Percentiles rank a stretch among this genome's conserved stretches.
These are phyloP conservation scores for Aspergillus brunneoviolaceus DNA, from an alignment of 2,329 filamentous ascomycete genomes.

Conservation along the genomic window DNA sequence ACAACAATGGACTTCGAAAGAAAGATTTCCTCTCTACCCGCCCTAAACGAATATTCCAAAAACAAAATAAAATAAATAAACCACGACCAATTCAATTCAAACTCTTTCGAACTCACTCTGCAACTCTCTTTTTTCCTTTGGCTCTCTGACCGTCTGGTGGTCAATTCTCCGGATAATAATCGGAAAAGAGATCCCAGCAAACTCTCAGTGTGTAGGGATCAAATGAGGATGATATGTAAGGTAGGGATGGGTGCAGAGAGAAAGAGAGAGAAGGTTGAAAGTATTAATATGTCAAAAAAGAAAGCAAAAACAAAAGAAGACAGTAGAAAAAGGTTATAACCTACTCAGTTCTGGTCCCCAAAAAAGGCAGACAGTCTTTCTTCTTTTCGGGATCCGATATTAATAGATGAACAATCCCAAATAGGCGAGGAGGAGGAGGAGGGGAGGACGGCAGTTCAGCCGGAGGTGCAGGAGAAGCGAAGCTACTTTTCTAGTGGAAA, in stretches of 20 bases:
- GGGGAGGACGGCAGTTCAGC: neutral
- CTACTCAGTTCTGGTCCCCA: neutral
- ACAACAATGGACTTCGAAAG: conserved; percentile 2
- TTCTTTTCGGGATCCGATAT: neutral
- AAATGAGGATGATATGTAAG: neutral
- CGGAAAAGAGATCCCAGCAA: neutral
- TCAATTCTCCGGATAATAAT: neutral
- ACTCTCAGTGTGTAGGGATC: neutral
- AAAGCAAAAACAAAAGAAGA: neutral
- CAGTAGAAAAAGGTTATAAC: no score
- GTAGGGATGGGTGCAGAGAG: neutral
- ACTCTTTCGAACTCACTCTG: neutral
- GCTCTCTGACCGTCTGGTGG: neutral
- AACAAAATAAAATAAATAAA: conserved; percentile 3
- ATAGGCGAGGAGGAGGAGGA: neutral
- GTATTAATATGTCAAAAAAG: neutral
- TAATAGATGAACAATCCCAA: neutral
- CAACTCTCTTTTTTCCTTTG: neutral
- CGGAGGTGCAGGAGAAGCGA: conserved; percentile 6
- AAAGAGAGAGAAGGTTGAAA: neutral
- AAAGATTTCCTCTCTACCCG: conserved; percentile 30
- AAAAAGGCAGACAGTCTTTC: neutral
- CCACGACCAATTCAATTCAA: conserved; percentile 4
- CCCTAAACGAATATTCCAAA: conserved; percentile 28
- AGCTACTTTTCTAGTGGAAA: conserved; percentile 12